Conservation (phyloP, 441 rosid species). For the Aleurites moluccanus region DNA sequence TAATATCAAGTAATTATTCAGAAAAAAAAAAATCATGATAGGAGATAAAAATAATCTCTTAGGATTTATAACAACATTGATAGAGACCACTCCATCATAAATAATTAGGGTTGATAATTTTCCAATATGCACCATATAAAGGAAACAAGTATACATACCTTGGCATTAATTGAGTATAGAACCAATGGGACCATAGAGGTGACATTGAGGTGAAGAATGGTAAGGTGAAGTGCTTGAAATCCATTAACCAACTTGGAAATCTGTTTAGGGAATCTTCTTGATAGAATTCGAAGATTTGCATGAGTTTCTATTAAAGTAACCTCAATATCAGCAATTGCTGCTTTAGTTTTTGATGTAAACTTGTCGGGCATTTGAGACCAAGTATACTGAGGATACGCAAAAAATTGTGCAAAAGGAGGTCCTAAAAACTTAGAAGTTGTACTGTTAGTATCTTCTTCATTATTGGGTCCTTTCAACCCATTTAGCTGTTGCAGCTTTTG, state of each 20-base stretch:
- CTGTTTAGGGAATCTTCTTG: constrained; percentile 47
- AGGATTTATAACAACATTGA: too few species aligned
- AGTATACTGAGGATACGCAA: constrained; percentile 49
- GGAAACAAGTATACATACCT: constrained; percentile 43
- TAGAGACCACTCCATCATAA: too few species aligned
- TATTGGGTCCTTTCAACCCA: constrained; percentile 22
- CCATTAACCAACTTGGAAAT: constrained; percentile 61
- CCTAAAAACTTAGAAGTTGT: constrained; percentile 15
- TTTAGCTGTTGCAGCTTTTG: constrained; percentile 46
- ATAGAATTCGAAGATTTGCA: constrained; percentile 74
- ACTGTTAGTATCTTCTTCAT: neutral
- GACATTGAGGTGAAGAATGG: constrained; percentile 79
- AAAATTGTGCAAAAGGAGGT: constrained; percentile 52
- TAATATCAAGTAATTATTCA: too few species aligned
- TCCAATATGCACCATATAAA: neutral
- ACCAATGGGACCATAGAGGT: constrained; percentile 55
- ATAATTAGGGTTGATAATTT: too few species aligned
- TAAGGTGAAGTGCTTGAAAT: constrained; percentile 64
- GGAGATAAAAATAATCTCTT: too few species aligned
- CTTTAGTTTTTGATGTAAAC: constrained; percentile 40
- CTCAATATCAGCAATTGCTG: constrained; percentile 64
- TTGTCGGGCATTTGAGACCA: constrained; percentile 53
- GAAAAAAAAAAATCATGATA: too few species aligned
- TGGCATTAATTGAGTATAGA: constrained; percentile 80
- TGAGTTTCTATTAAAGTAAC: constrained; percentile 81